phyloP scores from a whole-genome alignment of 2,329 filamentous ascomycete species.

The Calonectria multiphialidica region DNA sequence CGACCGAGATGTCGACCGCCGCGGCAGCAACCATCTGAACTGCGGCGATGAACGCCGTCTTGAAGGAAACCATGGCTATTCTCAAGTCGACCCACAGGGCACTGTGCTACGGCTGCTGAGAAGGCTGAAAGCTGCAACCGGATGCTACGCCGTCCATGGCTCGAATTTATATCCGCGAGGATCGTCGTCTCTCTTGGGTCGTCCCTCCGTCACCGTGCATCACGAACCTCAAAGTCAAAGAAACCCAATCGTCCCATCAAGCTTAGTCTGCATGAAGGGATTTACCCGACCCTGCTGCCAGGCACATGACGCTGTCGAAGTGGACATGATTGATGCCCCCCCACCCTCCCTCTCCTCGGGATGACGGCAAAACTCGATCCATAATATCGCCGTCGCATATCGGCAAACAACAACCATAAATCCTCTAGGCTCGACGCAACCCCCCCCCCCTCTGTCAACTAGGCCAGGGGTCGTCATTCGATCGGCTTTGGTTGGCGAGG shows the following conservation, averaged over 20 bases:
- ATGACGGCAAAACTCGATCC: conserved; percentile 23
- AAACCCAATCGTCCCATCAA: background rate
- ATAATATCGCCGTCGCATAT: conserved; percentile 26
- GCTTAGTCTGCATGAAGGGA: background rate
- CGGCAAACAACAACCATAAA: conserved; percentile 5
- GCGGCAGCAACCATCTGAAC: conserved; percentile 11
- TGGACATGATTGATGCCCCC: too few relatives aligned
- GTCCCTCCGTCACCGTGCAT: background rate
- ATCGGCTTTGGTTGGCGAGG: background rate
- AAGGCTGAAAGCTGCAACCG: background rate
- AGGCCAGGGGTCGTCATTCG: conserved; percentile 1
- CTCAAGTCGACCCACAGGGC: background rate
- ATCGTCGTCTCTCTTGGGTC: background rate
- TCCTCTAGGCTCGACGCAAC: background rate
- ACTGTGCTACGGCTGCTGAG: background rate
- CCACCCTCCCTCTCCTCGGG: background rate
- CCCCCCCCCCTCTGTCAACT: too few relatives aligned
- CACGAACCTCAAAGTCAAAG: background rate
- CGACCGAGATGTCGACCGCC: conserved; percentile 53
- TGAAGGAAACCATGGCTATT: conserved; percentile 24
- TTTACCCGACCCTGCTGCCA: conserved; percentile 7
- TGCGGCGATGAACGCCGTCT: conserved; percentile 21
- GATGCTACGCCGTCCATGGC: background rate
- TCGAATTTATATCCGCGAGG: conserved; percentile 6
- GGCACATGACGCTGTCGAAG: background rate